Percentiles rank a stretch among this genome's conserved stretches.
Evolutionary conservation across 306 rosid species (phyloP).

Genomic region (Vachellia pachyceras): DNA sequence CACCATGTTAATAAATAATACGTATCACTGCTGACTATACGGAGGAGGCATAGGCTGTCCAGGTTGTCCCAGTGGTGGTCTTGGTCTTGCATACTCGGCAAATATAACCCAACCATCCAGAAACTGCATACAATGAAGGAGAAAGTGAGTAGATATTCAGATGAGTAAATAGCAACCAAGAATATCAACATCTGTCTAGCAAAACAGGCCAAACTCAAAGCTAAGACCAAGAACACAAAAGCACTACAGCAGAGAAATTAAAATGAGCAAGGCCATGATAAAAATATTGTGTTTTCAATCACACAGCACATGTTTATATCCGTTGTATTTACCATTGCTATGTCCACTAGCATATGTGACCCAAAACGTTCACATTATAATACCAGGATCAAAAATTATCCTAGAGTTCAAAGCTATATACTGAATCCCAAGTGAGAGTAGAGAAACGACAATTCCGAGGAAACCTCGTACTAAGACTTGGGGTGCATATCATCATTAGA

Average conservation of each 20-base stretch:
- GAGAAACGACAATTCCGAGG: neutral
- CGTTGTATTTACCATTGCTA: constrained; percentile 16
- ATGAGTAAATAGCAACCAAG: neutral
- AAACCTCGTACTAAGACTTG: constrained; percentile 12
- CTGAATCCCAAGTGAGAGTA: neutral
- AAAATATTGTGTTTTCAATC: neutral
- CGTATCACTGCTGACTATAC: constrained; percentile 2
- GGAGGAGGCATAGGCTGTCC: constrained; percentile 34
- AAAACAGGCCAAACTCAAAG: neutral
- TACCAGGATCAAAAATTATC: constrained; percentile 2
- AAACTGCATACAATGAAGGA: constrained; percentile 56
- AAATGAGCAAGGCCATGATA: neutral
- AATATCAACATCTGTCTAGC: neutral
- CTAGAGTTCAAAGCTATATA: neutral
- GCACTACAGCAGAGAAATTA: neutral
- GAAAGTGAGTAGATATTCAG: constrained; percentile 7
- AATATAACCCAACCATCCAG: constrained; percentile 99
- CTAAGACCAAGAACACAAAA: neutral
- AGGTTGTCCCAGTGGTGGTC: constrained; percentile 55
- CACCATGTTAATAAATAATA: constrained; percentile 14
- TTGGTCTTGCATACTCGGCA: constrained; percentile 95
- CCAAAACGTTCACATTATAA: neutral
- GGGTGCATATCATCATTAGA: neutral
- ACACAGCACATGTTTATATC: neutral
- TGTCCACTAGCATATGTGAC: neutral